A percentile compares a stretch with the other conserved stretches of the same genome.
Conservation (phyloP, 2,329 filamentous ascomycete species). For the Geoglossum cookeanum region DNA sequence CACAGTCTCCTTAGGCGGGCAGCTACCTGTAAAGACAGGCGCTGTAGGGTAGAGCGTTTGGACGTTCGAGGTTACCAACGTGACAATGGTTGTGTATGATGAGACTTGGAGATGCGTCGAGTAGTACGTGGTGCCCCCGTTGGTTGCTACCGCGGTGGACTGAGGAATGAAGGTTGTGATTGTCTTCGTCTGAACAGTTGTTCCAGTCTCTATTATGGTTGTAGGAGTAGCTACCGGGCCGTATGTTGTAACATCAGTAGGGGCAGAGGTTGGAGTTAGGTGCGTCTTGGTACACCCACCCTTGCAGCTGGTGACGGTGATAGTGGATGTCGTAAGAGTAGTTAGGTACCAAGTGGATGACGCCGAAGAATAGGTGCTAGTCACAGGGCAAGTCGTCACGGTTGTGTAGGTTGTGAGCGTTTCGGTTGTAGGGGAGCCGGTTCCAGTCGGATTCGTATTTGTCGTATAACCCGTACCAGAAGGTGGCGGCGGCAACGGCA, state of each 20-base stretch:
- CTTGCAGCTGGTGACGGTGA: conserved; percentile 21
- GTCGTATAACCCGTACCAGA: background rate
- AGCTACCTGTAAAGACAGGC: background rate
- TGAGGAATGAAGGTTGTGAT: conserved; percentile 3
- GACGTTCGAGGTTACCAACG: background rate
- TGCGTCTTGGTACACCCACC: conserved; percentile 14
- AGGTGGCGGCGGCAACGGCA: background rate
- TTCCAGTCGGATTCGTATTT: background rate
- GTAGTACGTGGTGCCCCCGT: background rate
- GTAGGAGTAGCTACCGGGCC: background rate
- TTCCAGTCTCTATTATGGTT: background rate
- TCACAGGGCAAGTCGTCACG: conserved; percentile 17
- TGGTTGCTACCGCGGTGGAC: conserved; percentile 2
- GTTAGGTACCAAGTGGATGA: conserved; percentile 15
- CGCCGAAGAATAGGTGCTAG: conserved; percentile 11
- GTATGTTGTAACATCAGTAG: background rate
- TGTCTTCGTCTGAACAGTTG: background rate
- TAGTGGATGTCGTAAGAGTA: conserved; percentile 18
- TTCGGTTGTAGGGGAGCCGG: conserved; percentile 7
- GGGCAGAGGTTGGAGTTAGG: background rate
- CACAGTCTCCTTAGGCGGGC: background rate
- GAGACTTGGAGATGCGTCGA: conserved; percentile 3
- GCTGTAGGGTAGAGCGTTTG: background rate
- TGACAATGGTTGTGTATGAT: background rate
- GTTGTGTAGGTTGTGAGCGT: conserved; percentile 17